These are phyloP conservation scores for Kwoniella dejecticola DNA, from an alignment of 768 basidiomycete genomes.

Conservation along the genomic window DNA sequence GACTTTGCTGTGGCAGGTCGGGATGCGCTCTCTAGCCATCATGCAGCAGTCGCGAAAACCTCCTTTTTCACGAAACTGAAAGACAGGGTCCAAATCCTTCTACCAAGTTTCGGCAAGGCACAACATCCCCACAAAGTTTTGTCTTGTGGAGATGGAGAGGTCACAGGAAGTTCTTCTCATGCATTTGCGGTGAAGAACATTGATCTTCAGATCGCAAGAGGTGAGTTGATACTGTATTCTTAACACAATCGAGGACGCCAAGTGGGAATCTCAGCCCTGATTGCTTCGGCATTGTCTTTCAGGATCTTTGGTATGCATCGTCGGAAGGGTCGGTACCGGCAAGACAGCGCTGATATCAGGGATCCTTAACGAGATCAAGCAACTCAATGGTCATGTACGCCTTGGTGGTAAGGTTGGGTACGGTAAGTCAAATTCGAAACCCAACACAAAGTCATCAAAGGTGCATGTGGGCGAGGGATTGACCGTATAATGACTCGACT, in stretches of 20 bases:
- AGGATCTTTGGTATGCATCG: conserved; percentile 48
- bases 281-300: too few relatives aligned
- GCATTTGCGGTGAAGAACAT: conserved; percentile 61
- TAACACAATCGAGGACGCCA: too few relatives aligned
- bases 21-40: not conserved
- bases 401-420: conserved; percentile 47
- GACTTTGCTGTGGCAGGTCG: conserved; percentile 46
- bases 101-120: not conserved
- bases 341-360: conserved; percentile 49
- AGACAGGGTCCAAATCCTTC: not conserved
- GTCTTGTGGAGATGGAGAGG: not conserved
- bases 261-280: too few relatives aligned
- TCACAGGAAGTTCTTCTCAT: conserved; percentile 57
- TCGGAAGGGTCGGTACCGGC: conserved; percentile 51
- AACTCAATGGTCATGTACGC: conserved; percentile 27
- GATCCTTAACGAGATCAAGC: conserved; percentile 50
- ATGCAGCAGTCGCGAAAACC: not conserved
- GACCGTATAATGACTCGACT: not conserved
- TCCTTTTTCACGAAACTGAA: too few relatives aligned
- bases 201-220: conserved; percentile 59
- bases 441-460: not conserved
- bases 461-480: too few relatives aligned
- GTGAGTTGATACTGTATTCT: not conserved
- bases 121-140: not conserved
- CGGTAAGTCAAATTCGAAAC: conserved; percentile 22